Evolutionary conservation across 1,139 yeast species (phyloP).

Genomic region (Kluyveromyces sp.): DNA sequence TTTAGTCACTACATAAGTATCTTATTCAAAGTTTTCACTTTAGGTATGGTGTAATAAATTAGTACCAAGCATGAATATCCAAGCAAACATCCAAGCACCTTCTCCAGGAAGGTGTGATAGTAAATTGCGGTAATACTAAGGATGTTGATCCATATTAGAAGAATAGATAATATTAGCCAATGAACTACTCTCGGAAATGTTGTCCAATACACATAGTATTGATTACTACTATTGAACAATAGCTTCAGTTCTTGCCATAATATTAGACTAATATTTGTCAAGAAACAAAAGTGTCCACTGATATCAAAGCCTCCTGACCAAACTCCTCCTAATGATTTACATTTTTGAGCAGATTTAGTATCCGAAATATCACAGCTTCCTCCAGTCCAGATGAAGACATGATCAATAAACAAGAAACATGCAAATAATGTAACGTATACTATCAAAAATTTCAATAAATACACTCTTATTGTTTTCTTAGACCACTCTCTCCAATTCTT

Average conservation of each 20-base stretch:
- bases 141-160: constrained; percentile 40
- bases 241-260: constrained; percentile 34
- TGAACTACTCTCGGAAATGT: constrained; percentile 1
- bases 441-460: constrained; percentile 20
- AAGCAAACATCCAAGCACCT: constrained; percentile 42
- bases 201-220: constrained; percentile 9
- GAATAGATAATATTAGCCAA: constrained; percentile 12
- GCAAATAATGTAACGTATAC: constrained; percentile 20
- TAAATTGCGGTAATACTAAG: constrained; percentile 48
- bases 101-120: constrained; percentile 55
- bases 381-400: constrained; percentile 31
- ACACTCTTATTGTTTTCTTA: constrained; percentile 13
- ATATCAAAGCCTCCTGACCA: constrained; percentile 57
- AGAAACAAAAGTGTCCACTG: constrained; percentile 56
- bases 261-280: constrained; percentile 42
- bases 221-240: constrained; percentile 12
- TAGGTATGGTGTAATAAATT: constrained; percentile 27
- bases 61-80: constrained; percentile 40
- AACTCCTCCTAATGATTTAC: constrained; percentile 26
- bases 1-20: constrained; percentile 6
- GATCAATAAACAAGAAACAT: constrained; percentile 29
- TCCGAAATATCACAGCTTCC: constrained; percentile 27
- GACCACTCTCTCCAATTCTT: not conserved
- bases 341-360: constrained; percentile 21
- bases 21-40: constrained; percentile 9